Evolutionary conservation across 2,329 filamentous ascomycete genomes (phyloP).

Genomic region (Aurifilum marmelostoma): DNA sequence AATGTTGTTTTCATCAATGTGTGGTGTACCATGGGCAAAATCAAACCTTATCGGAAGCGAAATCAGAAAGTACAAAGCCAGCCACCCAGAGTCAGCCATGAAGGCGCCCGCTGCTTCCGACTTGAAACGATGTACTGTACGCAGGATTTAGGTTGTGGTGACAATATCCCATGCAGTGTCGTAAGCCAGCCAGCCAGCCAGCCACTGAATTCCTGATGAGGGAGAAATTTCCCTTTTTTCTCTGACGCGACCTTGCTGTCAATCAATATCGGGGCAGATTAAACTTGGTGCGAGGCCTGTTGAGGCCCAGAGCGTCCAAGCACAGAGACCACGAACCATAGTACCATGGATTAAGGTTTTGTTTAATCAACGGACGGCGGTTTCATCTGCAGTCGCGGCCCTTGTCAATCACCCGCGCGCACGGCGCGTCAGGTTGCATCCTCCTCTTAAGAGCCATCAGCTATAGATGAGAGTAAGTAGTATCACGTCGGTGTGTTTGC

Average conservation of each 20-base stretch:
- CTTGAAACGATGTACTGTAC: neutral
- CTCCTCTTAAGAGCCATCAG: conserved; percentile 1
- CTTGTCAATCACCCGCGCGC: conserved; percentile 26
- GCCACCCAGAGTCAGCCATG: neutral
- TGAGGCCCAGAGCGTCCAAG: conserved; percentile 8
- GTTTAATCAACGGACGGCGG: conserved; percentile 14
- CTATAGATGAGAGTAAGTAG: conserved; percentile 1
- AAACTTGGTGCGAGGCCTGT: neutral
- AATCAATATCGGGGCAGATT: neutral
- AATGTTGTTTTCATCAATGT: too few species aligned
- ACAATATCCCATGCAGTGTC: neutral
- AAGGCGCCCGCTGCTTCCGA: neutral
- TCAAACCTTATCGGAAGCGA: neutral
- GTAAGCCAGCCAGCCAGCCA: conserved; percentile 2
- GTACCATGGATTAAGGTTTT: conserved; percentile 19
- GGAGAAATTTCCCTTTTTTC: neutral
- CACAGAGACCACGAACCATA: conserved; percentile 2
- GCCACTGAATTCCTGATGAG: neutral
- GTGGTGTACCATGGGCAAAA: neutral
- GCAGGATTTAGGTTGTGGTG: neutral
- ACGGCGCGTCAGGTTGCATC: conserved; percentile 21
- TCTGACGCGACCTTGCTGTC: neutral
- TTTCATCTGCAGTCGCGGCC: conserved; percentile 18
- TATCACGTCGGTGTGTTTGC: conserved; percentile 9
- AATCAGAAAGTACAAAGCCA: neutral